A percentile compares a stretch with the other conserved stretches of the same genome.
These are phyloP conservation scores for Aspergillus olivimuriae DNA, from an alignment of 495 filamentous ascomycete genomes.

Conservation along the genomic window DNA sequence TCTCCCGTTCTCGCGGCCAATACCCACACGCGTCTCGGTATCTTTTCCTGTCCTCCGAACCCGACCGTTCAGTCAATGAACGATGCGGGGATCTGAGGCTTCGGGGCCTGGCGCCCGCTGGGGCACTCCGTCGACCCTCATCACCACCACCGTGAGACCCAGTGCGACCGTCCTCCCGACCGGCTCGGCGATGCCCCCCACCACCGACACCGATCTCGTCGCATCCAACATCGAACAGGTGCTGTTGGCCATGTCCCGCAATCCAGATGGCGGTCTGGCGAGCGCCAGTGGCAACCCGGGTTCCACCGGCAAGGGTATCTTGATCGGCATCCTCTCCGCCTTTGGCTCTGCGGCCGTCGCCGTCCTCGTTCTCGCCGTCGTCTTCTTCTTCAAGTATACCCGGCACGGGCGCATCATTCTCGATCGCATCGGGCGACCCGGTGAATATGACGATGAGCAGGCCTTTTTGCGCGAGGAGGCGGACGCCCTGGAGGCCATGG, in stretches of 20 bases:
- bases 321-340: conserved; percentile 94
- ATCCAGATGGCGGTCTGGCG: conserved; percentile 17
- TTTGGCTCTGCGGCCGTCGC: conserved; percentile 89
- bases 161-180: conserved; percentile 30
- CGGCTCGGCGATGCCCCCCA: conserved; percentile 11
- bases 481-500: conserved; percentile 91
- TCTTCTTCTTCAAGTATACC: conserved; percentile 95
- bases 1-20: no score
- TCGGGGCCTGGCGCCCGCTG: conserved; percentile 35
- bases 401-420: conserved; percentile 83
- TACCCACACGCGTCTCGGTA: not conserved
- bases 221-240: conserved; percentile 25
- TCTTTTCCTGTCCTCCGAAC: conserved; percentile 1
- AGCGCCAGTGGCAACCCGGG: conserved; percentile 36
- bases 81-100: conserved; percentile 41
- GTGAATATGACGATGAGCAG: conserved; percentile 97
- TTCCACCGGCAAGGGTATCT: conserved; percentile 70
- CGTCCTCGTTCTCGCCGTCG: conserved; percentile 68
- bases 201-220: conserved; percentile 9
- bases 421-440: conserved; percentile 87
- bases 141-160: conserved; percentile 27
- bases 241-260: conserved; percentile 23
- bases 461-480: conserved; percentile 87
- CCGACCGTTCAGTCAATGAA: conserved; percentile 31
- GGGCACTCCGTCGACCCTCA: conserved; percentile 33